These are phyloP conservation scores for Coemansia sp. DNA, from an alignment of 192 early-diverging fungal genomes.

Conservation along the genomic window DNA sequence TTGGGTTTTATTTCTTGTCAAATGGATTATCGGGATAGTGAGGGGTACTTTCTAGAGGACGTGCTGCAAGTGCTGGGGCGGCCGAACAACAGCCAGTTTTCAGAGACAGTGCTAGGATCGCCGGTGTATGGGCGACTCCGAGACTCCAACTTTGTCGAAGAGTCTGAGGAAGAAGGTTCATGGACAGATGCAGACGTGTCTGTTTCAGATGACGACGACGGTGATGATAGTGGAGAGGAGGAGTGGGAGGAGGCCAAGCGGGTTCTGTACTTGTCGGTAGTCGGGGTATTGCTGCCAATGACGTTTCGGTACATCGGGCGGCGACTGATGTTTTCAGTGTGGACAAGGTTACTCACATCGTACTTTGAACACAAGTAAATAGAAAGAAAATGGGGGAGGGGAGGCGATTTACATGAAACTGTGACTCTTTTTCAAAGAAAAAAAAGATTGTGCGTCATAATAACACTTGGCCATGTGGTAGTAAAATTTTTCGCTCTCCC, in stretches of 20 bases:
- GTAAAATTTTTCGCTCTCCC: neutral
- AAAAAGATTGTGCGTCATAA: neutral
- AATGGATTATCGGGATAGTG: conserved; percentile 47
- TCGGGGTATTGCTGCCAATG: conserved; percentile 43
- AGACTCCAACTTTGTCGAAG: conserved; percentile 19
- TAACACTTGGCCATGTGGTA: neutral
- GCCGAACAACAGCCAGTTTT: neutral
- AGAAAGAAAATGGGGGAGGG: neutral
- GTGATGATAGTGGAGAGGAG: neutral
- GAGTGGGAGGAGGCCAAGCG: conserved; percentile 52
- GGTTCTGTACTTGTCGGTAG: conserved; percentile 31
- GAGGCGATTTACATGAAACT: neutral
- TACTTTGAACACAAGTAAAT: conserved; percentile 18
- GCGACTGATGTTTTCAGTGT: conserved; percentile 30
- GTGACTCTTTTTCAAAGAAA: neutral
- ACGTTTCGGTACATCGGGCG: conserved; percentile 39
- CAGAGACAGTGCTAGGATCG: neutral
- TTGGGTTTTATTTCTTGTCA: neutral
- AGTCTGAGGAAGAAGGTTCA: conserved; percentile 3
- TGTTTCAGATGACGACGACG: neutral
- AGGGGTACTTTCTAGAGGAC: conserved; percentile 46
- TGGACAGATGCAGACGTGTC: neutral
- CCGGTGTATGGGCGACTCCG: conserved; percentile 18
- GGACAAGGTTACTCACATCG: conserved; percentile 28
- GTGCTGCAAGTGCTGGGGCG: conserved; percentile 45